Conservation (phyloP, 805 yeast species). For the Grigorovia jiainica region DNA sequence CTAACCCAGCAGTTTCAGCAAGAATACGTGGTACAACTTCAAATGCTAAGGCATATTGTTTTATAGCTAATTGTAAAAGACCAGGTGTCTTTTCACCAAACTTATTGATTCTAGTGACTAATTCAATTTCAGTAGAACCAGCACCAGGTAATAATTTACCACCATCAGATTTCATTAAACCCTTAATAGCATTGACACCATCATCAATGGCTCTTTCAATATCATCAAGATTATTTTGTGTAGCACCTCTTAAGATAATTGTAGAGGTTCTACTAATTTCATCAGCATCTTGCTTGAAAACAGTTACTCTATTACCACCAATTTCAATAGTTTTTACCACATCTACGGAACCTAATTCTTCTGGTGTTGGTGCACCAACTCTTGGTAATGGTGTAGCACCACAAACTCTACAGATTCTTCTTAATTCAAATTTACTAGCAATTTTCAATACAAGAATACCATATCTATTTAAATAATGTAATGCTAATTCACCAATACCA, state of each 20-base stretch:
- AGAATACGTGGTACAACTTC: slow-evolving; percentile 88
- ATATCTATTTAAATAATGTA: slow-evolving; percentile 84
- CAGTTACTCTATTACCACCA: slow-evolving; percentile 95
- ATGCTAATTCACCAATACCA: slow-evolving; percentile 83
- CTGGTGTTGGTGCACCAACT: slow-evolving; percentile 90
- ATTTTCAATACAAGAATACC: slow-evolving; percentile 79
- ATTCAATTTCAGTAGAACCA: slow-evolving; percentile 87
- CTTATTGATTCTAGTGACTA: slow-evolving; percentile 66
- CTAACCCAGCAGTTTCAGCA: slow-evolving; percentile 91
- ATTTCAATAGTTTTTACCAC: slow-evolving; percentile 85
- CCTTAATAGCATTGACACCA: slow-evolving; percentile 87
- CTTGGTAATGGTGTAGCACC: slow-evolving; percentile 95
- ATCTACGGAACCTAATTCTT: slow-evolving; percentile 85
- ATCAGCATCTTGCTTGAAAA: slow-evolving; percentile 66
- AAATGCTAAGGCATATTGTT: slow-evolving; percentile 87
- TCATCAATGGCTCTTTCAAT: slow-evolving; percentile 96
- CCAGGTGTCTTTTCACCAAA: slow-evolving; percentile 95
- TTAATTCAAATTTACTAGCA: slow-evolving; percentile 86
- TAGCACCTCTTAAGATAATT: slow-evolving; percentile 90
- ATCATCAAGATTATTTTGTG: slow-evolving; percentile 87
- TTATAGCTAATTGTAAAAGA: slow-evolving; percentile 82
- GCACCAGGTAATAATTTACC: slow-evolving; percentile 85
- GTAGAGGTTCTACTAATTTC: slow-evolving; percentile 77
- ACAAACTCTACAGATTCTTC: slow-evolving; percentile 91
- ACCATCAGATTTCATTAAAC: slow-evolving; percentile 73